Evolutionary conservation across 225 moss, liverwort and hornwort genomes (phyloP), one percentile per base, ranked within the genome.

Genomic region (Straminergon stramineum): DNA sequence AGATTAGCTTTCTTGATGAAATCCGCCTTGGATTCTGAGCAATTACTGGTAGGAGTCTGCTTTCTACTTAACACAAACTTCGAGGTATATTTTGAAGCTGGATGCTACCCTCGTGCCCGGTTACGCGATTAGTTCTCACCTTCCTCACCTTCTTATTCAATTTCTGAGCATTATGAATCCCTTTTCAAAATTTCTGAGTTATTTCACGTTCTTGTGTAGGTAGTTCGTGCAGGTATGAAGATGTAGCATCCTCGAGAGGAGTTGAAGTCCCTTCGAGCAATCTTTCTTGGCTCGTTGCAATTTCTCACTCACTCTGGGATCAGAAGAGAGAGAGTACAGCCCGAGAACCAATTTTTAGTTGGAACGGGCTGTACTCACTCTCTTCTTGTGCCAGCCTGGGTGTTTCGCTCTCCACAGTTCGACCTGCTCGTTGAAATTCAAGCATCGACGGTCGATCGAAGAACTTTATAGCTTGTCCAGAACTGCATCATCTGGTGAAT

Each of bases 311-410:
- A 90, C 23, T 79, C 79, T 90, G 94, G 94, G 90, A 93, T 92
- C 87, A 94, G 94, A 94, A 94, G 94, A 94, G 94, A 94, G 94
- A 94, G 94, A 94, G 94, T 92, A 94, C 94, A 94, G 94, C 94
- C 94, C 94, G 79, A 89, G 62, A 82, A 52, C 85, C 89, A 82
- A 75, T 52, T 61, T 66, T 35, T 8, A 75, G 74, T 87, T 86
- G 92, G 88, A 91, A 92, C 77, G 94, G 94, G 94, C 94, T 94
- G 92, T 94, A 92, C 93, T 69, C 93, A 70, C 94, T 94, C 92
- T 91, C 90, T 93, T 92, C 92, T 94, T 83, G 90, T 92, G 87
- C 92, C 92, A 88, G 87, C 88, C 73, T 94, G 90, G 82, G 91
- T 92, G 94, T 89, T 65, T 88, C n/a, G 52, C 52, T 51, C 89